Evolutionary conservation across 2,329 filamentous ascomycete genomes (phyloP).

Genomic region (Botrytis hyacinthi): DNA sequence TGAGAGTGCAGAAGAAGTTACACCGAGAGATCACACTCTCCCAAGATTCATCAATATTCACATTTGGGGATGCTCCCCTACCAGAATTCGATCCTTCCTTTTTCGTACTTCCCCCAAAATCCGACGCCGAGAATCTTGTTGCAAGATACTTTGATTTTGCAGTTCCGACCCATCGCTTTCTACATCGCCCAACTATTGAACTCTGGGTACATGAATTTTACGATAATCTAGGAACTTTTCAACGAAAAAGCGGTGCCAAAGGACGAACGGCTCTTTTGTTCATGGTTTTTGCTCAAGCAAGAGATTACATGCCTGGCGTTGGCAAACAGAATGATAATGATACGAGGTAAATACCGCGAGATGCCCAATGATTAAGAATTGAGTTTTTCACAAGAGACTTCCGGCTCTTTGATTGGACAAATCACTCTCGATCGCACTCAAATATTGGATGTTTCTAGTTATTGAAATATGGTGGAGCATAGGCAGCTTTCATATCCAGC

Average conservation of each 20-base stretch:
- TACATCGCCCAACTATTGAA: slow-evolving; percentile 54
- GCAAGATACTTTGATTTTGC: slow-evolving; percentile 59
- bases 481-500: background rate
- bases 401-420: background rate
- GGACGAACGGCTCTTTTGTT: slow-evolving; percentile 45
- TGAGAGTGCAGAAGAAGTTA: slow-evolving; percentile 49
- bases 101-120: slow-evolving; percentile 40
- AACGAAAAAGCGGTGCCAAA: slow-evolving; percentile 42
- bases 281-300: slow-evolving; percentile 51
- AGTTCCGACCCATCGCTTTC: slow-evolving; percentile 57
- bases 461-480: background rate
- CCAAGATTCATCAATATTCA: slow-evolving; percentile 42
- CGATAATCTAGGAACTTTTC: slow-evolving; percentile 44
- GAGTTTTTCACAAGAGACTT: background rate
- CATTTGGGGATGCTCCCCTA: slow-evolving; percentile 41
- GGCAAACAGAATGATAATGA: slow-evolving; percentile 19
- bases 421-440: background rate
- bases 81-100: slow-evolving; percentile 46
- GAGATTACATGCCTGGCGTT: slow-evolving; percentile 39
- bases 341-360: slow-evolving; percentile 20
- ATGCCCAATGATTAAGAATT: background rate
- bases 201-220: slow-evolving; percentile 50
- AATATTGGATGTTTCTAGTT: background rate
- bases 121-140: slow-evolving; percentile 37
- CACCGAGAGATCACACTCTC: slow-evolving; percentile 43